Conservation (phyloP, 108 stramenopile genomes). For the Phaeodactylum tricornutum region DNA sequence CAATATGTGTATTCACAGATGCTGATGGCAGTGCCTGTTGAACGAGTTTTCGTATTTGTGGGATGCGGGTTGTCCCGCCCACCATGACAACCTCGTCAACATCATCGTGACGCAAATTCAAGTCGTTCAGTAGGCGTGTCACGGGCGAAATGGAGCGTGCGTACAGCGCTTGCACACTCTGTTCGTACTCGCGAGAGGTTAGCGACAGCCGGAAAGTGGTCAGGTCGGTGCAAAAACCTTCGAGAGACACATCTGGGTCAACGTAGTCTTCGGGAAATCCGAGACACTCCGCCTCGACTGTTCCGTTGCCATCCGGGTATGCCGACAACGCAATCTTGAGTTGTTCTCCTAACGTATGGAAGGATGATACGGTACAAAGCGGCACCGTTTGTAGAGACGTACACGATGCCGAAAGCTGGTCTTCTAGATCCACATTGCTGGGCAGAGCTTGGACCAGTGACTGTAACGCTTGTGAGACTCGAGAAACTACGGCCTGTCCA, state of each 20-base stretch:
- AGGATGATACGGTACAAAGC: slow-evolving; percentile 64
- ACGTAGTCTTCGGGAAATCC: slow-evolving; percentile 6
- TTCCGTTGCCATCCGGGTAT: slow-evolving; percentile 10
- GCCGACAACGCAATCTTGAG: slow-evolving; percentile 67
- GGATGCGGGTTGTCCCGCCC: slow-evolving; percentile 93
- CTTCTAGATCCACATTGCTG: slow-evolving; percentile 34
- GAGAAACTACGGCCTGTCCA: neutral
- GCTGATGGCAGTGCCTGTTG: slow-evolving; percentile 49
- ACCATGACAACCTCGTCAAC: slow-evolving; percentile 98
- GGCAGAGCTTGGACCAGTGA: neutral
- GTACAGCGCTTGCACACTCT: slow-evolving; percentile 51
- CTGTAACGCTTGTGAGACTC: slow-evolving; percentile 5
- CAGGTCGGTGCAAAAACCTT: slow-evolving; percentile 41
- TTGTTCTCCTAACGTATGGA: slow-evolving; percentile 72
- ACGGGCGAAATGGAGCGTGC: slow-evolving; percentile 72
- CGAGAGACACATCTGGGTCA: slow-evolving; percentile 3
- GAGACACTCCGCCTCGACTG: slow-evolving; percentile 7
- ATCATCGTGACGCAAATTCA: slow-evolving; percentile 61
- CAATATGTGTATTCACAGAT: slow-evolving; percentile 85
- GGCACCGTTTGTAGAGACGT: slow-evolving; percentile 34
- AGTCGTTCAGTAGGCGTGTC: slow-evolving; percentile 60
- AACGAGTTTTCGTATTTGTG: slow-evolving; percentile 82
- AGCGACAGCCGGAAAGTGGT: slow-evolving; percentile 31
- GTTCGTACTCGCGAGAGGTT: slow-evolving; percentile 67
- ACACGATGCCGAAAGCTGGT: slow-evolving; percentile 33